Evolutionary conservation across 768 basidiomycete genomes (phyloP).

Genomic region (Leccinum boreale): DNA sequence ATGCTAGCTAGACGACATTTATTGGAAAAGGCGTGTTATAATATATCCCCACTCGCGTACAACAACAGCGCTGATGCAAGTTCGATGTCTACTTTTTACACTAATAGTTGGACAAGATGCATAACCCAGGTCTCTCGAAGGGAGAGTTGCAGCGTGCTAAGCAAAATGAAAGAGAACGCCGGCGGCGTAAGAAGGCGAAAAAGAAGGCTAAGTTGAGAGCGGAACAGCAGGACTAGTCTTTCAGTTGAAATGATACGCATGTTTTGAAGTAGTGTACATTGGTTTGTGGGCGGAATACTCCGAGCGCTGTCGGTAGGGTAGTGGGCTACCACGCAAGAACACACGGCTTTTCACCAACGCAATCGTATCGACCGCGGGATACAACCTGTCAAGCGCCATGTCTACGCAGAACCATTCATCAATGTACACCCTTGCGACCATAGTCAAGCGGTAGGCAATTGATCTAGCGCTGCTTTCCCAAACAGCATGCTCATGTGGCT

Average conservation of each 20-base stretch:
- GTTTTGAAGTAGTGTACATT: not conserved
- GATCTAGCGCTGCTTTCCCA: conserved; percentile 7
- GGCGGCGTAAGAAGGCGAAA: conserved; percentile 74
- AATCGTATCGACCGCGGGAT: not conserved
- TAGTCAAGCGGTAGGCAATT: conserved; percentile 70
- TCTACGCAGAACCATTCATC: conserved; percentile 42
- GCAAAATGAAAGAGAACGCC: conserved; percentile 72
- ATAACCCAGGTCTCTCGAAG: conserved; percentile 77
- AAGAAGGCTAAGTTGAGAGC: conserved; percentile 48
- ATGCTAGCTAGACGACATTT: conserved; percentile 70
- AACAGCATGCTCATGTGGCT: not conserved
- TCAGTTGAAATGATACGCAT: not conserved
- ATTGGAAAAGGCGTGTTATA: conserved; percentile 66
- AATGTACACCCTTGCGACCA: conserved; percentile 72
- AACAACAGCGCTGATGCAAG: conserved; percentile 17
- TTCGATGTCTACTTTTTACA: conserved; percentile 1
- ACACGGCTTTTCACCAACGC: not conserved
- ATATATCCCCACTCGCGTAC: conserved; percentile 18
- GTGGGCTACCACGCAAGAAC: not conserved
- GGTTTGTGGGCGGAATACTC: conserved; percentile 17
- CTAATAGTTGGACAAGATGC: conserved; percentile 61
- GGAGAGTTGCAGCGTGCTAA: conserved; percentile 65
- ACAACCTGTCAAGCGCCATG: conserved; percentile 12
- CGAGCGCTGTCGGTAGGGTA: conserved; percentile 10
- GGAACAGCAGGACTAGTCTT: conserved; percentile 17